A percentile compares a stretch with the other conserved stretches of the same genome.
Evolutionary conservation across 768 basidiomycete genomes (phyloP).

Genomic region (Dioszegia aurantiaca): DNA sequence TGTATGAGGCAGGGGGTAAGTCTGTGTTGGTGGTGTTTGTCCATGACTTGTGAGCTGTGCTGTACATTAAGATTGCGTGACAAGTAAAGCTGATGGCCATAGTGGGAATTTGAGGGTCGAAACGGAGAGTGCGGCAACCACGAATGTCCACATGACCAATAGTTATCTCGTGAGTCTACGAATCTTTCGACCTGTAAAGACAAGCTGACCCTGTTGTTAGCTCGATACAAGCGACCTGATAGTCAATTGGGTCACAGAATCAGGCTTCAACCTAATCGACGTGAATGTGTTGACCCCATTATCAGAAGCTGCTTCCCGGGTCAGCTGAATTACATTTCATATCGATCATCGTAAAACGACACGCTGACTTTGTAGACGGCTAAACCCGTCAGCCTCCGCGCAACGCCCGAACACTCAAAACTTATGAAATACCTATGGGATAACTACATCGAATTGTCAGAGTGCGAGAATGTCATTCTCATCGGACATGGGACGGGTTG

Average conservation of each 20-base stretch:
- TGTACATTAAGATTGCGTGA: neutral
- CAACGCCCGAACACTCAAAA: slow-evolving; percentile 51
- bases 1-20: slow-evolving; percentile 59
- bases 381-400: neutral
- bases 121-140: slow-evolving; percentile 63
- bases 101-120: slow-evolving; percentile 88
- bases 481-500: slow-evolving; percentile 87
- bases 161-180: slow-evolving; percentile 69
- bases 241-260: slow-evolving; percentile 68
- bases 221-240: slow-evolving; percentile 79
- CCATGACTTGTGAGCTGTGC: slow-evolving; percentile 79
- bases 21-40: slow-evolving; percentile 69
- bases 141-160: slow-evolving; percentile 70
- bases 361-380: neutral
- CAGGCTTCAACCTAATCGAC: slow-evolving; percentile 74
- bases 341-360: no score
- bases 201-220: slow-evolving; percentile 55
- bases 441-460: slow-evolving; percentile 85
- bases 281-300: slow-evolving; percentile 65
- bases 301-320: slow-evolving; percentile 12
- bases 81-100: slow-evolving; percentile 1
- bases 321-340: neutral
- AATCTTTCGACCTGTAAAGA: neutral
- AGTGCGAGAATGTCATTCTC: slow-evolving; percentile 69
- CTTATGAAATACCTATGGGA: slow-evolving; percentile 89